Percentiles rank a stretch among this genome's conserved stretches.
Evolutionary conservation across 1,284 basidiomycete species (phyloP).

Genomic region (Mycena citricolor): DNA sequence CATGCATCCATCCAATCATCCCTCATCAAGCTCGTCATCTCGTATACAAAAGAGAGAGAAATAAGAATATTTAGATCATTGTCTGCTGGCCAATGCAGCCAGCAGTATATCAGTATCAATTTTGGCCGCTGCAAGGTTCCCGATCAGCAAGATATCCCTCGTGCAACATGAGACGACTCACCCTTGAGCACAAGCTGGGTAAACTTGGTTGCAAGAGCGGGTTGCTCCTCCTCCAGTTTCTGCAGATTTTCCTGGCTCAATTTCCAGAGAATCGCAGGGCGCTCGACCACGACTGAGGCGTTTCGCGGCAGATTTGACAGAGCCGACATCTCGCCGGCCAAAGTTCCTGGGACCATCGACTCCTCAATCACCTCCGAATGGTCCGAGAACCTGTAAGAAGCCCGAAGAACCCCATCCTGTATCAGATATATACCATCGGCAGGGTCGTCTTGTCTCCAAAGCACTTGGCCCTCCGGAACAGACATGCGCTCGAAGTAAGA

Average conservation of each 20-base stretch:
- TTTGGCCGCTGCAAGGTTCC: constrained; percentile 59
- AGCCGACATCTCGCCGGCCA: constrained; percentile 87
- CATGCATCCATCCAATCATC: too few species aligned
- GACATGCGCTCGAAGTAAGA: constrained; percentile 72
- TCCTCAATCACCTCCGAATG: constrained; percentile 70
- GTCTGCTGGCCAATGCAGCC: constrained; percentile 68
- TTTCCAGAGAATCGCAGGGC: constrained; percentile 79
- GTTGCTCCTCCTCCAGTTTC: constrained; percentile 62
- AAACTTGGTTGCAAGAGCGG: constrained; percentile 66
- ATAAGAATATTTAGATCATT: constrained; percentile 32
- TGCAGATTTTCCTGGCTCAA: constrained; percentile 58
- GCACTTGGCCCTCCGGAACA: constrained; percentile 56
- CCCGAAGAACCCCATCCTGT: constrained; percentile 80
- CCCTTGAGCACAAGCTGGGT: constrained; percentile 78
- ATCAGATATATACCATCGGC: constrained; percentile 87
- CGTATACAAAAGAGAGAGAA: too few species aligned
- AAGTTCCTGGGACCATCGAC: constrained; percentile 89
- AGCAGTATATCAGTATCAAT: constrained; percentile 76
- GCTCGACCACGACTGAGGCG: constrained; percentile 83
- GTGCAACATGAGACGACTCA: constrained; percentile 36
- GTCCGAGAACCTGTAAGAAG: constrained; percentile 75
- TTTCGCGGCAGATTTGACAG: constrained; percentile 78
- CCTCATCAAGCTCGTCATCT: too few species aligned
- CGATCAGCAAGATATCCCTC: constrained; percentile 1
- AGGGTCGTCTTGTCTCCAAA: constrained; percentile 77